A percentile compares a stretch with the other conserved stretches of the same genome.
Conservation (phyloP, 108 stramenopile genomes). For the Skeletonema tropicum region DNA sequence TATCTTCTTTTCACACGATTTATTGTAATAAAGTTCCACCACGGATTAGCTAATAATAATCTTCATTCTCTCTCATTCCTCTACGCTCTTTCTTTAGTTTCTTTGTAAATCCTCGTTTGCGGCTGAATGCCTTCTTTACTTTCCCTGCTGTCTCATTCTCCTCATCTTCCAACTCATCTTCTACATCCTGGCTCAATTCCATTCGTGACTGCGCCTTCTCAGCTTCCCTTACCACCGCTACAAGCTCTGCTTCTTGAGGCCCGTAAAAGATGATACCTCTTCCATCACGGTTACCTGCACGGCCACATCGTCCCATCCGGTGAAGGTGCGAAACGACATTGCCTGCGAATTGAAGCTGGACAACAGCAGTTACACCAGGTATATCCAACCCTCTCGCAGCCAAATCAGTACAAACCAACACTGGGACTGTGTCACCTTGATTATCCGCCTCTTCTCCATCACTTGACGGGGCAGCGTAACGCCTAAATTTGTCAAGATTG, state of each 20-base stretch:
- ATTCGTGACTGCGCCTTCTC: slow-evolving; percentile 81
- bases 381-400: slow-evolving; percentile 97
- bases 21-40: too few relatives aligned
- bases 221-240: slow-evolving; percentile 76
- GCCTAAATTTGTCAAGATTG: slow-evolving; percentile 84
- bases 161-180: slow-evolving; percentile 57
- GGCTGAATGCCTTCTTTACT: slow-evolving; percentile 82
- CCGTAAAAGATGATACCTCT: slow-evolving; percentile 93
- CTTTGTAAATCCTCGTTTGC: slow-evolving; percentile 88
- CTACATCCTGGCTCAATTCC: slow-evolving; percentile 68
- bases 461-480: slow-evolving; percentile 45
- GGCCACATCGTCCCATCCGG: slow-evolving; percentile 97
- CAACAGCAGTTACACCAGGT: slow-evolving; percentile 94
- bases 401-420: slow-evolving; percentile 96
- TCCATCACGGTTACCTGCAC: slow-evolving; percentile 93
- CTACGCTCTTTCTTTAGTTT: slow-evolving; percentile 79
- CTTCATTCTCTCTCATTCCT: slow-evolving; percentile 24
- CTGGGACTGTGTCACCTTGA: slow-evolving; percentile 68
- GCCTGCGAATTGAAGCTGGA: slow-evolving; percentile 96
- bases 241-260: slow-evolving; percentile 65
- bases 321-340: slow-evolving; percentile 97
- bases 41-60: not conserved
- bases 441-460: slow-evolving; percentile 24
- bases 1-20: too few relatives aligned
- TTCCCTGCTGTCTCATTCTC: slow-evolving; percentile 50